phyloP scores from a whole-genome alignment of 495 filamentous ascomycete species.

The Penicillium longicatenatum region DNA sequence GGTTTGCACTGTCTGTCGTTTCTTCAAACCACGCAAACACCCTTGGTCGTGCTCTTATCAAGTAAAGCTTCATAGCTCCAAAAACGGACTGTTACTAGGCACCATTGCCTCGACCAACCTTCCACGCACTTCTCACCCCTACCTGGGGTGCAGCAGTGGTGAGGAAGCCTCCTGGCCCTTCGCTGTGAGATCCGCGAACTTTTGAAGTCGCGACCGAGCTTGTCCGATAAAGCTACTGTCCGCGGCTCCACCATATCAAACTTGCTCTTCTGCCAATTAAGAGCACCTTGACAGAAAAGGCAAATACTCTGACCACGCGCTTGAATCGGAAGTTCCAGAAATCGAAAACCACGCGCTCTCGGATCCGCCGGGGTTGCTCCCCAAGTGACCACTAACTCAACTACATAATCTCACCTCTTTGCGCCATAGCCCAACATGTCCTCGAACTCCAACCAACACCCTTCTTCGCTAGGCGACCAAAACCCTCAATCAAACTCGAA shows the following conservation, averaged over 20 bases:
- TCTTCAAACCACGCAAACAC: conserved; percentile 54
- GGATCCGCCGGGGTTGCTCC: neutral
- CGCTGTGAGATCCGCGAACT: neutral
- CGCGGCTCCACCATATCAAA: neutral
- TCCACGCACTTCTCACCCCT: neutral
- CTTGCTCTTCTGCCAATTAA: neutral
- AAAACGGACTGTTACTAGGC: neutral
- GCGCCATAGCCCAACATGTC: conserved; percentile 8
- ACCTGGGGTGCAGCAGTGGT: neutral
- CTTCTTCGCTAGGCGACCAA: conserved; percentile 16
- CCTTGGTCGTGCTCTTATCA: conserved; percentile 10
- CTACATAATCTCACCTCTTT: conserved; percentile 20
- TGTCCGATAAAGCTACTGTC: neutral
- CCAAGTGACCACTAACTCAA: neutral
- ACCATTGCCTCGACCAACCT: neutral
- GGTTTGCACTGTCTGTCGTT: conserved; percentile 54
- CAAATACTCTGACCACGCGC: neutral
- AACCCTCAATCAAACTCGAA: conserved; percentile 22
- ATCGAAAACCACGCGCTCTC: neutral
- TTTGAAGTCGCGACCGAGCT: neutral
- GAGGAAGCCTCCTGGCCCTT: neutral
- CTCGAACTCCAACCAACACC: conserved; percentile 17
- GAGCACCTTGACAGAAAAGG: neutral
- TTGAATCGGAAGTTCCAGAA: neutral
- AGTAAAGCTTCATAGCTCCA: neutral